phyloP scores from a whole-genome alignment of 306 rosid species.

The Cyamopsis tetragonoloba region DNA sequence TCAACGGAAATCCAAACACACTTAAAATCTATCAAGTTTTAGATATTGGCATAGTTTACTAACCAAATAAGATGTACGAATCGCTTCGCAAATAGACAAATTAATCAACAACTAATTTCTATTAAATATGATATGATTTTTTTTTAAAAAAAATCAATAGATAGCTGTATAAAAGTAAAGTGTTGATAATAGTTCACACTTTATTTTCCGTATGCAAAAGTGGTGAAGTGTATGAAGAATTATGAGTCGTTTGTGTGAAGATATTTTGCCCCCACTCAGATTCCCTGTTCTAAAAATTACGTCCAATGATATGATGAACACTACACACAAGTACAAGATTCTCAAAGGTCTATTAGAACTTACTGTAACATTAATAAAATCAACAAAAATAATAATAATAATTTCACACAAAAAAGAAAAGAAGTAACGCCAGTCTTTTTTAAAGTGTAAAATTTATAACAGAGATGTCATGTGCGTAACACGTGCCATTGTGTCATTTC shows the following conservation, averaged over 20 bases:
- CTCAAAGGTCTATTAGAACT: not conserved
- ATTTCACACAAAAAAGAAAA: no score
- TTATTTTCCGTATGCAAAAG: not conserved
- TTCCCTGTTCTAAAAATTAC: conserved; percentile 1
- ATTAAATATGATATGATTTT: not conserved
- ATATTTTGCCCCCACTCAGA: conserved; percentile 1
- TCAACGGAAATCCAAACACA: no score
- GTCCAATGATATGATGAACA: not conserved
- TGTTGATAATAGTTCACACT: not conserved
- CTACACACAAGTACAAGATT: not conserved
- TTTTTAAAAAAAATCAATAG: not conserved
- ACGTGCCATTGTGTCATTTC: conserved; percentile 14
- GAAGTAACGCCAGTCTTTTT: no score
- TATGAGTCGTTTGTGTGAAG: not conserved
- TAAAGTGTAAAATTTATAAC: not conserved
- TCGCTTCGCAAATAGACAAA: not conserved
- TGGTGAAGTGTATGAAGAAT: not conserved
- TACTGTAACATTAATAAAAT: no score
- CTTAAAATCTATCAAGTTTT: no score
- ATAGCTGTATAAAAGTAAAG: not conserved
- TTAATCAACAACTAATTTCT: not conserved
- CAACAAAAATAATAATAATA: no score
- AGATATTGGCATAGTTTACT: not conserved
- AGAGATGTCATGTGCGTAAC: not conserved
- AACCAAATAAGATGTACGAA: not conserved